Percentiles rank a stretch among this genome's conserved stretches.
These are phyloP conservation scores for Phlebiopsis gigantea DNA, from an alignment of 768 basidiomycete species.

Conservation along the genomic window DNA sequence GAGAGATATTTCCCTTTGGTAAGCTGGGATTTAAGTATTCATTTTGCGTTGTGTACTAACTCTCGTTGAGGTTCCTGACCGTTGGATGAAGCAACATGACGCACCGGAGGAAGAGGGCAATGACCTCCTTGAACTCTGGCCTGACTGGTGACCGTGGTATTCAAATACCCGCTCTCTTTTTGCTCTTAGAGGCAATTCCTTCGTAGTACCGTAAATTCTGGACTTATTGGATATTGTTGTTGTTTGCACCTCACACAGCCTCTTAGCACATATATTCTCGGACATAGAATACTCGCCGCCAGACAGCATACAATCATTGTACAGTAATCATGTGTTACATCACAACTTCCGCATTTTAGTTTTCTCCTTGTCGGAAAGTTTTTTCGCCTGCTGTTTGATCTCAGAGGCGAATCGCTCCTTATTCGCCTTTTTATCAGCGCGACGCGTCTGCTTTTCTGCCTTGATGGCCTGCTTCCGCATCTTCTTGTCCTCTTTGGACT, in stretches of 20 bases:
- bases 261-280: not conserved
- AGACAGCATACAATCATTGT: not conserved
- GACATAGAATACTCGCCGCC: not conserved
- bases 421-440: slow-evolving; percentile 60
- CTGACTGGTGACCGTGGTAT: slow-evolving; percentile 29
- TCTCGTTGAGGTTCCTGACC: slow-evolving; percentile 64
- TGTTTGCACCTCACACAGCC: not conserved
- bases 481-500: slow-evolving; percentile 71
- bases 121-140: slow-evolving; percentile 33
- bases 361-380: slow-evolving; percentile 40
- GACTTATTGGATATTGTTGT: not conserved
- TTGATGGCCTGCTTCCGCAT: slow-evolving; percentile 68
- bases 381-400: slow-evolving; percentile 52
- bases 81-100: slow-evolving; percentile 88
- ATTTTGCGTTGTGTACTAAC: not conserved
- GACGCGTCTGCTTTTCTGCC: slow-evolving; percentile 55
- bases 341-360: slow-evolving; percentile 27
- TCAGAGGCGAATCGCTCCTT: slow-evolving; percentile 63
- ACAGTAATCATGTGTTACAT: slow-evolving; percentile 7
- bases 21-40: slow-evolving; percentile 18
- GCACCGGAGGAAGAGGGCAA: slow-evolving; percentile 68
- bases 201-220: not conserved
- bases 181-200: not conserved
- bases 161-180: not conserved
- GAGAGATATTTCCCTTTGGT: slow-evolving; percentile 87